These are phyloP conservation scores for Cyclostephanos invisitatus DNA, from an alignment of 108 stramenopile genomes.

Conservation along the genomic window DNA sequence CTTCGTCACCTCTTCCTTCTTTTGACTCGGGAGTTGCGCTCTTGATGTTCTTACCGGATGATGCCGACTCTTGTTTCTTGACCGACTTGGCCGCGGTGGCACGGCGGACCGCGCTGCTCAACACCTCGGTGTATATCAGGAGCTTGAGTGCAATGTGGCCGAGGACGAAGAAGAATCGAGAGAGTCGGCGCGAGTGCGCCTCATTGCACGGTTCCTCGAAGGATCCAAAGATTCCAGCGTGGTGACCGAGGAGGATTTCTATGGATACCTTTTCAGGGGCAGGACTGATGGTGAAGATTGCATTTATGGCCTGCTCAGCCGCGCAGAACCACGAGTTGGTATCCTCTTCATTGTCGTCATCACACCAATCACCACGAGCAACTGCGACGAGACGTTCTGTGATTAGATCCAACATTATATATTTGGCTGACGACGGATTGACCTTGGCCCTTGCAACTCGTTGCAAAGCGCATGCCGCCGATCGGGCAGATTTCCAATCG, in stretches of 20 bases:
- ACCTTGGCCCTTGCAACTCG: slow-evolving; percentile 65
- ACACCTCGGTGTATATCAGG: slow-evolving; percentile 89
- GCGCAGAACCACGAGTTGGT: slow-evolving; percentile 89
- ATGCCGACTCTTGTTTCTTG: slow-evolving; percentile 80
- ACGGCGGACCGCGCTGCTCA: slow-evolving; percentile 79
- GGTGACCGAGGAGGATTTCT: slow-evolving; percentile 83
- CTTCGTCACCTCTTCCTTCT: slow-evolving; percentile 18
- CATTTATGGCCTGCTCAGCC: slow-evolving; percentile 83
- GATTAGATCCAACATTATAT: slow-evolving; percentile 74
- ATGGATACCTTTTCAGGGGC: slow-evolving; percentile 71
- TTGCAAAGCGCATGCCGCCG: slow-evolving; percentile 82
- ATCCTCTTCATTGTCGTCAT: slow-evolving; percentile 63
- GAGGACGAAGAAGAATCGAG: slow-evolving; percentile 93
- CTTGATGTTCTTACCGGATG: slow-evolving; percentile 47
- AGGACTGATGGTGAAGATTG: slow-evolving; percentile 77
- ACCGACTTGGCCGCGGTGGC: slow-evolving; percentile 74
- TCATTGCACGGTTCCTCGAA: slow-evolving; percentile 15
- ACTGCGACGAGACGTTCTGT: slow-evolving; percentile 77
- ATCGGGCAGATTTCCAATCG: slow-evolving; percentile 79
- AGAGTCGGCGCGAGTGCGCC: slow-evolving; percentile 73
- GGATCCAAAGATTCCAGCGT: slow-evolving; percentile 39
- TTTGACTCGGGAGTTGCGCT: slow-evolving; percentile 27
- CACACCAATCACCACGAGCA: slow-evolving; percentile 87
- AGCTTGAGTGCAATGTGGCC: slow-evolving; percentile 94
- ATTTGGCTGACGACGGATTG: slow-evolving; percentile 71